These are phyloP conservation scores for Periglandula ipomoeae DNA, from an alignment of 2,329 filamentous ascomycete genomes.

Conservation along the genomic window DNA sequence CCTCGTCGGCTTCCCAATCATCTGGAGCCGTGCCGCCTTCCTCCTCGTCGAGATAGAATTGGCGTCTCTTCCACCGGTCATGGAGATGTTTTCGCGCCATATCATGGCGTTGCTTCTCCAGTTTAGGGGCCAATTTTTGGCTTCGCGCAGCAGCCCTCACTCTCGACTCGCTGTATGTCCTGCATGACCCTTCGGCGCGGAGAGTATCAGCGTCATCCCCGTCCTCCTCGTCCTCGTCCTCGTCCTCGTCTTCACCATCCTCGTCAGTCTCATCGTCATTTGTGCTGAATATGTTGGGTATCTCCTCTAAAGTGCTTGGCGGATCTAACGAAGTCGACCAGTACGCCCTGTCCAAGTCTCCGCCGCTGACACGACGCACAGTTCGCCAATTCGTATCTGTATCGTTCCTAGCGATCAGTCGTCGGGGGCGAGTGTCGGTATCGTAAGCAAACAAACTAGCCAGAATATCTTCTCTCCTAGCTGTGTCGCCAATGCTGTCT, in stretches of 20 bases:
- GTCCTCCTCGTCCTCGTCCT: constrained; percentile 16
- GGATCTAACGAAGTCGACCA: constrained; percentile 36
- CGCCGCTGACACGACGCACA: constrained; percentile 20
- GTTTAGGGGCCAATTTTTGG: constrained; percentile 26
- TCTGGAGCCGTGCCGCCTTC: constrained; percentile 60
- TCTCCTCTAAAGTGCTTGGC: constrained; percentile 32
- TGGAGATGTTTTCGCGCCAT: constrained; percentile 47
- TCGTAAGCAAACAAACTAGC: constrained; percentile 38
- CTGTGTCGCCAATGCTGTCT: constrained; percentile 50
- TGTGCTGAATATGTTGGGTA: constrained; percentile 30
- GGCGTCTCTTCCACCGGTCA: constrained; percentile 66
- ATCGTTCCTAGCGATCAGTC: constrained; percentile 20
- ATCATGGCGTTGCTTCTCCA: constrained; percentile 30
- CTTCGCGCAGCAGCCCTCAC: constrained; percentile 26
- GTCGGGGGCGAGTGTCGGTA: constrained; percentile 19
- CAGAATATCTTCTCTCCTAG: constrained; percentile 52
- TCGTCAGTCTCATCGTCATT: constrained; percentile 18
- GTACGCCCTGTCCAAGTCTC: constrained; percentile 29
- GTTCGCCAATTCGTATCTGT: constrained; percentile 27
- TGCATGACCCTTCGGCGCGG: constrained; percentile 3
- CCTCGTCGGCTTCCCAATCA: constrained; percentile 54
- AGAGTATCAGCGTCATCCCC: constrained; percentile 14
- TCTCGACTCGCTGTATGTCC: constrained; percentile 31
- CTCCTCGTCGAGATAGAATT: constrained; percentile 80
- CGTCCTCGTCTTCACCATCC: constrained; percentile 18